Conservation (phyloP, 2,329 filamentous ascomycete species). For the Phyllosticta capitalensis region DNA sequence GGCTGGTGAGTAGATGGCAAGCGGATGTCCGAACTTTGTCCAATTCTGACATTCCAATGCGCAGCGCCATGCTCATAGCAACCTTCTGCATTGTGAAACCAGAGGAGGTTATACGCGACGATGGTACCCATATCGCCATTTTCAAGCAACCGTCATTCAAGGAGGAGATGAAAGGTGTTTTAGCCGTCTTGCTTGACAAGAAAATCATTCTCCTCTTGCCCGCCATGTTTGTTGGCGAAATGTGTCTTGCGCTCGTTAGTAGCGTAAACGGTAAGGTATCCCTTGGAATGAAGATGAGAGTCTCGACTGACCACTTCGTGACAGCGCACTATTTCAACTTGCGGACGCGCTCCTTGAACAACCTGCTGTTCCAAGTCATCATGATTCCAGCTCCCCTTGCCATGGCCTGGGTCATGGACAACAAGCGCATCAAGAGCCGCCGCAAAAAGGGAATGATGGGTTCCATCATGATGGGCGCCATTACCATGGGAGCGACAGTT, state of each 20-base stretch:
- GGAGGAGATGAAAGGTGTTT: slow-evolving; percentile 13
- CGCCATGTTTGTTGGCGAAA: background rate
- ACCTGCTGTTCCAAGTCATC: background rate
- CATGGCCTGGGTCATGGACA: background rate
- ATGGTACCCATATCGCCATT: slow-evolving; percentile 17
- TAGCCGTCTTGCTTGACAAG: slow-evolving; percentile 11
- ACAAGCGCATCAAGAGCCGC: background rate
- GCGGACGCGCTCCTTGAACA: background rate
- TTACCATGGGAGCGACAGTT: background rate
- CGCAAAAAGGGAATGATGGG: background rate
- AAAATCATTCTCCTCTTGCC: background rate
- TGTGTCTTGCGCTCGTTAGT: background rate
- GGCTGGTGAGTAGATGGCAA: background rate
- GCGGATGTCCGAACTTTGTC: background rate
- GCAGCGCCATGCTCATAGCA: slow-evolving; percentile 12
- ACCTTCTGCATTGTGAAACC: slow-evolving; percentile 13
- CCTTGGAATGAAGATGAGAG: too few relatives aligned
- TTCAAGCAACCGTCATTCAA: slow-evolving; percentile 13
- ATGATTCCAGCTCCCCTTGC: background rate
- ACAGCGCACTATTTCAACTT: background rate
- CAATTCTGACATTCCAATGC: slow-evolving; percentile 11
- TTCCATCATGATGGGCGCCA: background rate
- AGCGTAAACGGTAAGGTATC: background rate
- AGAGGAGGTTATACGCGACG: slow-evolving; percentile 15
- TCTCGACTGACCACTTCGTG: background rate